Conservation (phyloP, 1,284 basidiomycete genomes). For the Ceratobasidium sp. region DNA sequence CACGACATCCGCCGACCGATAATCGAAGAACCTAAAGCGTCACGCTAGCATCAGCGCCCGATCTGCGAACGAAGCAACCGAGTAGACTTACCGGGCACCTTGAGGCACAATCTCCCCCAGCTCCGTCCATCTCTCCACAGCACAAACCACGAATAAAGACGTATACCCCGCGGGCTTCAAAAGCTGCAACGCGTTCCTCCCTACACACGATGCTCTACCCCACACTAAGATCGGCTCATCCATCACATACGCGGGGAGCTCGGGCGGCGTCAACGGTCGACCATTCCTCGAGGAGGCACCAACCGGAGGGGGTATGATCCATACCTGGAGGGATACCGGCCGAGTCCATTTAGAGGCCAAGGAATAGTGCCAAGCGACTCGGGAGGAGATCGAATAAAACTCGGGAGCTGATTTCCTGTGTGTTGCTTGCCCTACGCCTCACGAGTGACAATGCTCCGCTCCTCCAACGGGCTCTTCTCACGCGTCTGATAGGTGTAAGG, state of each 20-base stretch:
- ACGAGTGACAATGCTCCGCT: not conserved
- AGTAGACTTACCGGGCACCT: slow-evolving; percentile 15
- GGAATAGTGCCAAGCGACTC: too few relatives aligned
- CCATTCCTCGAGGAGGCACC: not conserved
- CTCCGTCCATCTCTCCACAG: slow-evolving; percentile 3
- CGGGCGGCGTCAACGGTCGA: not conserved
- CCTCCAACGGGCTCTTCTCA: slow-evolving; percentile 11
- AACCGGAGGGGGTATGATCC: not conserved
- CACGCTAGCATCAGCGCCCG: not conserved
- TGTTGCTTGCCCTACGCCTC: not conserved
- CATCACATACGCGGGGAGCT: slow-evolving; percentile 6
- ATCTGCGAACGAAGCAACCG: not conserved
- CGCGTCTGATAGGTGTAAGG: slow-evolving; percentile 5
- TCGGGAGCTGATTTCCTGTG: not conserved
- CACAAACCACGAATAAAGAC: slow-evolving; percentile 17
- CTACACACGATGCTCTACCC: slow-evolving; percentile 17
- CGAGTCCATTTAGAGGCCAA: too few relatives aligned
- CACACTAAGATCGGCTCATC: slow-evolving; percentile 37
- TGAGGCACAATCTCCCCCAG: not conserved
- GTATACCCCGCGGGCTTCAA: slow-evolving; percentile 35
- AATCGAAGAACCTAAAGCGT: slow-evolving; percentile 25
- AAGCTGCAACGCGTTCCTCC: slow-evolving; percentile 23
- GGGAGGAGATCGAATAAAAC: not conserved
- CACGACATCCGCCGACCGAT: slow-evolving; percentile 16
- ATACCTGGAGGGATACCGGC: not conserved